These are phyloP conservation scores for Diplosphaera chodatii DNA, from an alignment of 139 green algal genomes.

Conservation along the genomic window DNA sequence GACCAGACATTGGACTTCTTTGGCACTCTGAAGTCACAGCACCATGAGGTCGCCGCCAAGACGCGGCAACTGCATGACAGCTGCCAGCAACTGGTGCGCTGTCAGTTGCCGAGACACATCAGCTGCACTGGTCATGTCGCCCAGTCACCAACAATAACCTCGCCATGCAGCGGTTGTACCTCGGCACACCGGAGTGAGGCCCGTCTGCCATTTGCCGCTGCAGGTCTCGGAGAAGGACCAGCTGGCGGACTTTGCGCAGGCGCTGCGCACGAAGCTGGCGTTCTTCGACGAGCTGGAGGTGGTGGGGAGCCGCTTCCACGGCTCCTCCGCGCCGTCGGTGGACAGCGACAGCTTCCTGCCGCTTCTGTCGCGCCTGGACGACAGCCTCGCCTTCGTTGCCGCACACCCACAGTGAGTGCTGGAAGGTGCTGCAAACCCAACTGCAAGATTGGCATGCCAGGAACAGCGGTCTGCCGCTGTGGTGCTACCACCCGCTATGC, in stretches of 20 bases:
- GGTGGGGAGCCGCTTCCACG: conserved; percentile 62
- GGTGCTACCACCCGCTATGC: no score
- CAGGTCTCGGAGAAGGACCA: conserved; percentile 48
- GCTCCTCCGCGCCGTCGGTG: conserved; percentile 41
- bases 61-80: conserved; percentile 42
- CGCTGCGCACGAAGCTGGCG: conserved; percentile 61
- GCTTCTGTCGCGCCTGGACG: conserved; percentile 79
- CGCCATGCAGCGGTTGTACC: no score
- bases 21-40: conserved; percentile 52
- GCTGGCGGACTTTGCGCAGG: conserved; percentile 67
- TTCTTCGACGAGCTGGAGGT: conserved; percentile 95
- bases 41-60: conserved; percentile 51
- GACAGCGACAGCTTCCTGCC: conserved; percentile 62
- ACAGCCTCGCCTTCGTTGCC: conserved; percentile 68
- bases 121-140: no score
- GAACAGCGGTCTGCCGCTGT: no score
- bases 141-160: no score
- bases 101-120: no score
- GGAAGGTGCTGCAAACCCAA: no score
- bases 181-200: no score
- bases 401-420: background rate
- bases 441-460: no score
- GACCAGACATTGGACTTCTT: conserved; percentile 54
- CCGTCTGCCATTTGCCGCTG: no score
- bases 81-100: conserved; percentile 52